Base-by-base conservation (phyloP, 2,329 filamentous ascomycete genomes). In the Pyrenochaeta sp. region DNA sequence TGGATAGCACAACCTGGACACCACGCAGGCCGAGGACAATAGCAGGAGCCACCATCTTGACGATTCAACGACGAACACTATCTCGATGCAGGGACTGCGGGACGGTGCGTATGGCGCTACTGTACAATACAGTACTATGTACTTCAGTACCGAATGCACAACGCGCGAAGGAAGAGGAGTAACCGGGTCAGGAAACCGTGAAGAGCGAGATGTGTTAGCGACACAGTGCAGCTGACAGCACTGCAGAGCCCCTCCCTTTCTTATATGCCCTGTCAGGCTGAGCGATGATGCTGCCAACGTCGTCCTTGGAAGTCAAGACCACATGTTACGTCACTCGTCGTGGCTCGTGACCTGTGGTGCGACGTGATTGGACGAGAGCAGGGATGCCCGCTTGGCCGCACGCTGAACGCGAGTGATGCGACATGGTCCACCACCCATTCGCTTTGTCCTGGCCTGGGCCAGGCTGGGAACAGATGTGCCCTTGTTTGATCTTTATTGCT, bases 1-100 rank as follows among this genome's bases (percentile, higher is more conserved):
- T 79, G 42, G 84, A 79, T 59, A 95, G 82, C 37, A 92, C 53
- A 8, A 78, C 81, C 60, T 93, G 86, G 28, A 83, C 77, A 53
- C 81, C 78, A 65, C 90, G 88, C 53, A 89, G 74, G 36, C 86
- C 82, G 58, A 84, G 75, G 34, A 84, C 76, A 57, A 84, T 45
- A 21, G 53, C 55, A 17, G 59, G 57, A 48, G 57, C 48, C 18
- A 61, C 51, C 59, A 62, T 62, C 20, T 51, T 58, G 35, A 15
- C 3, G 20, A 18, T 23, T 10, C 15, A 39, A 35, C 21, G 35
- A 26, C 13, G 36, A 40, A 17, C 39, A 31, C 20, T 32, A 21
- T 38, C 3, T 29, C 15, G 28, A 18, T 34, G 42, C 35, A 46
- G 28, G 37, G 42, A 14, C 31, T 23, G 23, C 23, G 31, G 34